These are phyloP conservation scores for Yamadazyma scolyti DNA, from an alignment of 805 yeast species.

Conservation along the genomic window DNA sequence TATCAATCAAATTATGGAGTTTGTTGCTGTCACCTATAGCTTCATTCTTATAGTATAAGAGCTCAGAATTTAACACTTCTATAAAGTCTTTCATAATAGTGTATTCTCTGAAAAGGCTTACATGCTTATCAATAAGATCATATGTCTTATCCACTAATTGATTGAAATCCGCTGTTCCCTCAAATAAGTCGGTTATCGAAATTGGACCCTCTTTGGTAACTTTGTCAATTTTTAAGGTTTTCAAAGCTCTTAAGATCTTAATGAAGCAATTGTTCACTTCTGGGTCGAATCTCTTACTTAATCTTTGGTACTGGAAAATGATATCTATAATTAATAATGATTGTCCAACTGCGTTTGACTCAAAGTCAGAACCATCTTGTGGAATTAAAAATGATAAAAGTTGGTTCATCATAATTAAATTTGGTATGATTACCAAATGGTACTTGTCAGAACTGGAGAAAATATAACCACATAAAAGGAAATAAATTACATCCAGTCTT, in stretches of 20 bases:
- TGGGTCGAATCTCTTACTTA: slow-evolving; percentile 79
- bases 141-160: slow-evolving; percentile 31
- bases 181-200: slow-evolving; percentile 15
- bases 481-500: slow-evolving; percentile 58
- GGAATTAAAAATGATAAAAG: slow-evolving; percentile 36
- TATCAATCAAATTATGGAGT: slow-evolving; percentile 43
- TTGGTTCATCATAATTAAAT: slow-evolving; percentile 69
- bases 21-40: slow-evolving; percentile 18
- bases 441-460: slow-evolving; percentile 96
- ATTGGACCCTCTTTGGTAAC: slow-evolving; percentile 1
- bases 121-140: slow-evolving; percentile 25
- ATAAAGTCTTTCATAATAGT: slow-evolving; percentile 59
- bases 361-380: slow-evolving; percentile 34
- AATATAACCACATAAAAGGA: slow-evolving; percentile 66
- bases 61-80: slow-evolving; percentile 8
- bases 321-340: slow-evolving; percentile 68
- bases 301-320: slow-evolving; percentile 67
- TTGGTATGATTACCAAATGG: slow-evolving; percentile 87
- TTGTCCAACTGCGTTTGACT: slow-evolving; percentile 39
- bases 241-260: slow-evolving; percentile 35
- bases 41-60: slow-evolving; percentile 22
- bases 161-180: slow-evolving; percentile 10
- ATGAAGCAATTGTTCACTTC: slow-evolving; percentile 46
- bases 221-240: background rate
- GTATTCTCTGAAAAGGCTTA: slow-evolving; percentile 57